Percentiles rank a stretch among this genome's conserved stretches.
Evolutionary conservation across 1,284 basidiomycete species (phyloP).

Genomic region (Singerocomus inundabilis): DNA sequence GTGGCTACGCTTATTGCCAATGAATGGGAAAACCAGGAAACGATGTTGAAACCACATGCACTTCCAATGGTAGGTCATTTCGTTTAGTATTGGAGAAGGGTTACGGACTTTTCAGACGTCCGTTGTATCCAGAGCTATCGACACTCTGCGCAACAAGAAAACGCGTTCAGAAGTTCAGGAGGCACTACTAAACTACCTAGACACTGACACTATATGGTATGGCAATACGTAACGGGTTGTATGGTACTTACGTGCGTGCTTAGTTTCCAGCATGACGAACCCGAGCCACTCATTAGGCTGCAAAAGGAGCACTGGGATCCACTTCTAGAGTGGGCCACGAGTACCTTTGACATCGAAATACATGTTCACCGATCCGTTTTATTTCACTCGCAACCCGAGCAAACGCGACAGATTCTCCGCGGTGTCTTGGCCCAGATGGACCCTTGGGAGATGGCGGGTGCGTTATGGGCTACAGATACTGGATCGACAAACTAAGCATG

Average conservation of each 20-base stretch:
- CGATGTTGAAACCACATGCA: conserved; percentile 84
- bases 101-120: conserved; percentile 59
- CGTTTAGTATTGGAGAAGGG: background rate
- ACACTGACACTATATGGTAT: conserved; percentile 95
- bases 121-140: conserved; percentile 85
- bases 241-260: conserved; percentile 4
- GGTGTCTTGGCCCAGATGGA: conserved; percentile 64
- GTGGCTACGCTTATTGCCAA: conserved; percentile 86
- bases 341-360: conserved; percentile 67
- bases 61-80: conserved; percentile 75
- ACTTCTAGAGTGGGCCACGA: conserved; percentile 75
- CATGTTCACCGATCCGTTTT: conserved; percentile 68
- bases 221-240: conserved; percentile 19
- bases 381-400: conserved; percentile 64
- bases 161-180: conserved; percentile 67
- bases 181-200: conserved; percentile 83
- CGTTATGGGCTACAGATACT: conserved; percentile 26
- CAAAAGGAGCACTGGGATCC: conserved; percentile 93
- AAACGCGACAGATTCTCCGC: conserved; percentile 62
- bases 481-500: background rate
- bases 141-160: conserved; percentile 62
- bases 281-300: conserved; percentile 72
- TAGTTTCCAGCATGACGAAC: conserved; percentile 84
- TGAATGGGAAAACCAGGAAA: conserved; percentile 95
- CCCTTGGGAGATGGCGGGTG: conserved; percentile 86